A percentile compares a stretch with the other conserved stretches of the same genome.
phyloP scores from a whole-genome alignment of 805 yeast genomes.

The Grigorovia yakushimaensis region DNA sequence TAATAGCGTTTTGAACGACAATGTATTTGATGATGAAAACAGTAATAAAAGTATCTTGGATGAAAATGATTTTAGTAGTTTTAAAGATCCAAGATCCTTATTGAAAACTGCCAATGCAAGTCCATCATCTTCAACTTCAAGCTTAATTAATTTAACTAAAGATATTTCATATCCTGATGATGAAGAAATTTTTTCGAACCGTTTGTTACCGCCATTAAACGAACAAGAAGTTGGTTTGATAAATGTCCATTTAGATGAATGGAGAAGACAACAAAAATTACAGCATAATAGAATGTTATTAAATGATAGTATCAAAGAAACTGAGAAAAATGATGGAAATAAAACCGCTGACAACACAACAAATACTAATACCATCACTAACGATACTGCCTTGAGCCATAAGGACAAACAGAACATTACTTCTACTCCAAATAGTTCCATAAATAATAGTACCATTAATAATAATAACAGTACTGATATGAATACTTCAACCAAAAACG shows the following conservation, averaged over 20 bases:
- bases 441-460: neutral
- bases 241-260: conserved; percentile 7
- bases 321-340: neutral
- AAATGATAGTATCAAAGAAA: neutral
- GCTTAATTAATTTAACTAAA: neutral
- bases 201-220: conserved; percentile 11
- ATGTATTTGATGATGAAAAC: neutral
- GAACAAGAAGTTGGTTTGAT: conserved; percentile 23
- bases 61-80: neutral
- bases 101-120: neutral
- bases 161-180: conserved; percentile 1
- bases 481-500: neutral
- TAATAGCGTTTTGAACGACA: neutral
- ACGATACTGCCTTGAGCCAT: neutral
- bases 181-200: conserved; percentile 2
- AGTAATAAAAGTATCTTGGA: neutral
- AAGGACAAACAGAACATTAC: neutral
- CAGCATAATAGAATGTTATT: neutral
- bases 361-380: neutral
- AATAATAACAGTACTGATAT: neutral
- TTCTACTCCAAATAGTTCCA: neutral
- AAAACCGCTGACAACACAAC: neutral
- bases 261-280: conserved; percentile 5
- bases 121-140: neutral
- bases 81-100: neutral